A percentile compares a stretch with the other conserved stretches of the same genome.
These are phyloP conservation scores for Chloranthus sessilifolius DNA, from an alignment of 164 flowering plant species.

Conservation along the genomic window DNA sequence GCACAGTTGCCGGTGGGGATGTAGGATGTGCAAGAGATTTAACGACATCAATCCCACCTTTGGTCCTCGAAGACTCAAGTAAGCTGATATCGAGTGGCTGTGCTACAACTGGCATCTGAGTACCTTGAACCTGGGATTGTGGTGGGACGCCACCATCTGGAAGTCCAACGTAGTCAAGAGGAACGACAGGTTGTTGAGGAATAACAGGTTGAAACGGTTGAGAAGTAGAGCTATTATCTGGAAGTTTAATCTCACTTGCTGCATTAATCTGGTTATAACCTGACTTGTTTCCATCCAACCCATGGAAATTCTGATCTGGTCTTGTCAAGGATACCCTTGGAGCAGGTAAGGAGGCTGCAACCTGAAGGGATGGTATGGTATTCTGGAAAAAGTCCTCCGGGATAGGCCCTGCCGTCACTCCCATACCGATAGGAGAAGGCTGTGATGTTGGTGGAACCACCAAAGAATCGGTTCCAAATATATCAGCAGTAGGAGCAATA, in stretches of 20 bases:
- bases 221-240: conserved; percentile 79
- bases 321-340: conserved; percentile 57
- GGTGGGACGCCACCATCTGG: conserved; percentile 98
- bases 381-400: conserved; percentile 98
- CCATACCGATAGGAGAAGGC: conserved; percentile 40
- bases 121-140: conserved; percentile 37
- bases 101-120: conserved; percentile 33
- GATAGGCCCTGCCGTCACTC: conserved; percentile 70
- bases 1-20: conserved; percentile 70
- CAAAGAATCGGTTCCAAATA: conserved; percentile 47
- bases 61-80: conserved; percentile 57
- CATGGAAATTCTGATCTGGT: conserved; percentile 47
- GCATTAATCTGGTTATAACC: conserved; percentile 32
- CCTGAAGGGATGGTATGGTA: conserved; percentile 84
- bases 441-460: conserved; percentile 16
- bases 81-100: conserved; percentile 92
- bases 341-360: conserved; percentile 79
- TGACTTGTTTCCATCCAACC: conserved; percentile 26
- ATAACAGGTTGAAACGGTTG: conserved; percentile 24
- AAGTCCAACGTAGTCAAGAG: conserved; percentile 58
- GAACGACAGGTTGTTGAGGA: conserved; percentile 35
- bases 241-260: conserved; percentile 46
- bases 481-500: conserved; percentile 42
- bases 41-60: conserved; percentile 23
- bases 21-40: conserved; percentile 44